A percentile compares a stretch with the other conserved stretches of the same genome.
These are phyloP conservation scores for Leucocoprinus birnbaumii DNA, from an alignment of 768 basidiomycete genomes.

Conservation along the genomic window DNA sequence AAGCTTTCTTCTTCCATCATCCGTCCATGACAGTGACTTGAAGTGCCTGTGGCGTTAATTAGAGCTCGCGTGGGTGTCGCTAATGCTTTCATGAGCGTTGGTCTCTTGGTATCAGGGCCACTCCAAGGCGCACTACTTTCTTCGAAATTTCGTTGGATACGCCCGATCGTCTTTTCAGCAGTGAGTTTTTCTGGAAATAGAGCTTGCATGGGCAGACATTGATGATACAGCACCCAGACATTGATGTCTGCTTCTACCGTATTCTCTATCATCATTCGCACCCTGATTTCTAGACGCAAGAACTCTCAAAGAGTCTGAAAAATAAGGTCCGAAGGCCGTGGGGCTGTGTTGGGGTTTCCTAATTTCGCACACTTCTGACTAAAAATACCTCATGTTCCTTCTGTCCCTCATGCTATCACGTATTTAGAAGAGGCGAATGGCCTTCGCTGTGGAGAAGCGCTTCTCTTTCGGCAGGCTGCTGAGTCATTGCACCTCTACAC, in stretches of 20 bases:
- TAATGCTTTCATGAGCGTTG: conserved; percentile 9
- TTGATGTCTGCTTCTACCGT: not conserved
- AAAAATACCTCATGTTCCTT: not conserved
- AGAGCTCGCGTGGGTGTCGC: conserved; percentile 11
- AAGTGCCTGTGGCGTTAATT: not conserved
- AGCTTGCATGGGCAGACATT: not conserved
- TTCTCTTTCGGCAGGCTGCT: too few relatives aligned
- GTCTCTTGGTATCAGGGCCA: not conserved
- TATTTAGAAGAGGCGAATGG: too few relatives aligned
- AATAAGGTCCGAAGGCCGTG: too few relatives aligned
- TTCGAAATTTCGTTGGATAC: conserved; percentile 37
- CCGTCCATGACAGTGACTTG: not conserved
- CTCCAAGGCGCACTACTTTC: conserved; percentile 40
- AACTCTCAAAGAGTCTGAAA: conserved; percentile 1
- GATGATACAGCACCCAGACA: not conserved
- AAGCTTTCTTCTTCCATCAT: conserved; percentile 11
- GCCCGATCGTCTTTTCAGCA: conserved; percentile 41
- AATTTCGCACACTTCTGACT: not conserved
- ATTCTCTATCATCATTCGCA: conserved; percentile 1
- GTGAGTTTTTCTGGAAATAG: conserved; percentile 24
- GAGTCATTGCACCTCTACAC: too few relatives aligned
- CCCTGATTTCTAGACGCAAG: conserved; percentile 4
- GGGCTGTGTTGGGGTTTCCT: too few relatives aligned
- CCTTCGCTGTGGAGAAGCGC: too few relatives aligned
- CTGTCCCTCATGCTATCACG: too few relatives aligned